Base-by-base conservation (phyloP, 768 basidiomycete genomes). In the Mycena rosella region DNA sequence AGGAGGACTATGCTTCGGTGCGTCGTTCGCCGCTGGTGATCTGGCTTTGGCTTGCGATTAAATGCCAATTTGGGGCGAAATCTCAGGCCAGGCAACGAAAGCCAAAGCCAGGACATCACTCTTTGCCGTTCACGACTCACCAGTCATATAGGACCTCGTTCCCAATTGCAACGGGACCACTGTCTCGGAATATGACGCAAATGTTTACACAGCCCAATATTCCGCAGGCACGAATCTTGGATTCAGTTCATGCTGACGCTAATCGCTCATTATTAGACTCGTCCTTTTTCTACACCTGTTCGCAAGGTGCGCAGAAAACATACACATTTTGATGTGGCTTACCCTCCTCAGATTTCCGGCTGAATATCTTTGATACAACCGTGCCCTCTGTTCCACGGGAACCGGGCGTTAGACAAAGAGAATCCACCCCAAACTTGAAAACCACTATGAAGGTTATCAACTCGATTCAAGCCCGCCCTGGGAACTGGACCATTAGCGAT, bases 401-500 rank as follows among this genome's bases (percentile, higher is more conserved):
- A 17, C 73, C 72, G n/a, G 54, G 45, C 9, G 15, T 71, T 68
- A 44, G 74, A 67, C 57, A 27, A 15, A 26, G 32, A 36, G 26
- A 54, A 45, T 6, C 11, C 24, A 20, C 79, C 55, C 61, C 70
- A 3, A 72, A 80, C 67, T 73, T 87, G 15, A 70, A 77, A 49
- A 85, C 86, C 24, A 82, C 75, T 30, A 83, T 87, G 83, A 79
- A 81, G 55, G 74, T 87, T 8, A 81, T 80, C 68, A 80, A 94
- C 75, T 89, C 88, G 1, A 92, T 97, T 51, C 86, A 89, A 74
- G 96, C 94, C 0, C 82, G 87, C 36, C 85, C 88, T 18, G 94
- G 94, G 0, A 83, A 88, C 38, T 99, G 96, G 96, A 98, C 96
- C 0, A 94, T 99, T 62, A 98, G 96, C 9, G 98, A 98, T 79